Evolutionary conservation across 495 filamentous ascomycete species (phyloP).

Genomic region (Cryomyces antarcticus): DNA sequence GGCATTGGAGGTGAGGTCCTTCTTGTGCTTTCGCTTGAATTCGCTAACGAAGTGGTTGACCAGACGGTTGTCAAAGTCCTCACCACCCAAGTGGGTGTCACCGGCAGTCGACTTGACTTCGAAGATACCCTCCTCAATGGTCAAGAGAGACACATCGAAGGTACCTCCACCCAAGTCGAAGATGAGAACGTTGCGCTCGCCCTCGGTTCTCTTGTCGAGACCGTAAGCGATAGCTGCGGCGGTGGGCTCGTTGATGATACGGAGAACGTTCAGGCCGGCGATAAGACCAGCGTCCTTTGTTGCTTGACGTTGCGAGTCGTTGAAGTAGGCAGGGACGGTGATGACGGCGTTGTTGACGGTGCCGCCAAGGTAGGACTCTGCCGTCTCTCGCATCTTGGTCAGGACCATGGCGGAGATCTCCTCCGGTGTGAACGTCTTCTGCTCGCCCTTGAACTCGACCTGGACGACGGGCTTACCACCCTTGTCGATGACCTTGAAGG

Average conservation of each 20-base stretch:
- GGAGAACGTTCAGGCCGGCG: constrained; percentile 89
- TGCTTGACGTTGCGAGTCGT: constrained; percentile 96
- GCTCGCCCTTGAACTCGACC: constrained; percentile 28
- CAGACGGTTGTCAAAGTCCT: constrained; percentile 97
- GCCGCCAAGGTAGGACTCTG: constrained; percentile 87
- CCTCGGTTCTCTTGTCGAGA: constrained; percentile 88
- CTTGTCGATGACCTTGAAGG: constrained; percentile 28
- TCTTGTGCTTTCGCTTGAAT: constrained; percentile 81
- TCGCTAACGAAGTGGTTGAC: constrained; percentile 91
- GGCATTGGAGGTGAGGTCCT: constrained; percentile 68
- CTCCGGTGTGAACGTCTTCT: constrained; percentile 26
- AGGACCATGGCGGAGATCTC: constrained; percentile 32
- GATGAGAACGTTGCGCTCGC: constrained; percentile 97
- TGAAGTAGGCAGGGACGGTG: constrained; percentile 98
- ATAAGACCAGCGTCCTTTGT: constrained; percentile 99
- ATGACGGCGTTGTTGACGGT: constrained; percentile 97
- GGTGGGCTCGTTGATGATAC: constrained; percentile 99
- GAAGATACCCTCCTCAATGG: constrained; percentile 99
- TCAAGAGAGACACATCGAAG: constrained; percentile 97
- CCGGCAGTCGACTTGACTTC: constrained; percentile 96
- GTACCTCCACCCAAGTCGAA: constrained; percentile 99
- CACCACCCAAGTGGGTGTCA: constrained; percentile 97
- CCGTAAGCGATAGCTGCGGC: constrained; percentile 95
- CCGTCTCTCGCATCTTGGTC: constrained; percentile 80
- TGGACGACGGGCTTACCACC: constrained; percentile 22